Percentiles rank a stretch among this genome's conserved stretches.
These are phyloP conservation scores for Grosmannia penicillata DNA, from an alignment of 2,329 filamentous ascomycete genomes.

Conservation along the genomic window DNA sequence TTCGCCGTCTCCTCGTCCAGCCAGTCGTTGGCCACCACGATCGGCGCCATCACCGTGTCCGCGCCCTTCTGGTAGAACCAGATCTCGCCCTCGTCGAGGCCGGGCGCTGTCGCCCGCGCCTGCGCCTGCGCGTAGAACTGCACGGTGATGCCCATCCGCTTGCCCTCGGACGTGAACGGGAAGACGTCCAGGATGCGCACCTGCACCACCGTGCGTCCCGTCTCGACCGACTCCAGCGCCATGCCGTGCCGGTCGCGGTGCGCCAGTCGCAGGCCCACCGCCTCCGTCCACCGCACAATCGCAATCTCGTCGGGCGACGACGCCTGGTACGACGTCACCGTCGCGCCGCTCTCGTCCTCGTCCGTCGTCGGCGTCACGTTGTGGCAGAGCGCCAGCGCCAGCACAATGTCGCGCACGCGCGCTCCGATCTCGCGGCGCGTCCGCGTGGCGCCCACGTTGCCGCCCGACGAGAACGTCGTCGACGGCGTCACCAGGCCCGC, in stretches of 20 bases:
- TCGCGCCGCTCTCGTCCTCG: constrained; percentile 56
- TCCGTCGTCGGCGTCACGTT: constrained; percentile 91
- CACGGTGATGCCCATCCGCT: constrained; percentile 94
- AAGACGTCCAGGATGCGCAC: constrained; percentile 89
- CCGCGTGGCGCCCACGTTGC: constrained; percentile 53
- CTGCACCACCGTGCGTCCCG: constrained; percentile 59
- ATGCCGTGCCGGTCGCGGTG: constrained; percentile 82
- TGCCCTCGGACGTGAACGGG: constrained; percentile 94
- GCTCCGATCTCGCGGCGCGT: constrained; percentile 88
- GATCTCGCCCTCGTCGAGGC: constrained; percentile 56
- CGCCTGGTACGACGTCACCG: constrained; percentile 79
- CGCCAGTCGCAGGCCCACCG: constrained; percentile 70
- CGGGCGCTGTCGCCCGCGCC: constrained; percentile 29
- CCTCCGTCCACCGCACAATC: constrained; percentile 91
- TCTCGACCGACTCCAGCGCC: constrained; percentile 62
- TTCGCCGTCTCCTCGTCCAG: constrained; percentile 98
- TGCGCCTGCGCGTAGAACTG: constrained; percentile 47
- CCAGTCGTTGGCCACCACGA: constrained; percentile 95
- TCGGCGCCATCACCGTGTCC: constrained; percentile 94
- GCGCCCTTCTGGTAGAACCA: constrained; percentile 99
- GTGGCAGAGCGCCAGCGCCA: constrained; percentile 86
- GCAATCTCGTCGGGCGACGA: constrained; percentile 97
- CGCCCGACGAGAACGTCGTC: constrained; percentile 38
- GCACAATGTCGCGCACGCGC: constrained; percentile 79
- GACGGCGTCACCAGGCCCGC: constrained; percentile 58